A percentile compares a stretch with the other conserved stretches of the same genome.
These are phyloP conservation scores for Diutina pseudorugosa DNA, from an alignment of 1,139 yeast species.

Conservation along the genomic window DNA sequence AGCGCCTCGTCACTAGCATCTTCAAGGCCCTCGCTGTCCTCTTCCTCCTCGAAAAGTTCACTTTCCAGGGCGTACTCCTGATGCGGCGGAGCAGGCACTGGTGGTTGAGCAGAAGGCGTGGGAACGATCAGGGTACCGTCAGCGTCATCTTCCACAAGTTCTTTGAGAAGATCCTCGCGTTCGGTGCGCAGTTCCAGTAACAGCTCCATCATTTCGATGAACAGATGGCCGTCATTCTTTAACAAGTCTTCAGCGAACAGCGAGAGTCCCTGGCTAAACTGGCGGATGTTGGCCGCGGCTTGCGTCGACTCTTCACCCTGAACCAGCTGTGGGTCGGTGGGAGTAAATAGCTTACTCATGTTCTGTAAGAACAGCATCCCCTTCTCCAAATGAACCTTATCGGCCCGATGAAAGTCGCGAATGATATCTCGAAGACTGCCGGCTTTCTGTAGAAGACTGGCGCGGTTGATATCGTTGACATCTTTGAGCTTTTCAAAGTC, in stretches of 20 bases:
- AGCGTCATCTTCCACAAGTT: conserved; percentile 5
- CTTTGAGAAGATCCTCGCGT: conserved; percentile 6
- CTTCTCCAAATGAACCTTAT: conserved; percentile 17
- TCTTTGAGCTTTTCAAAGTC: conserved; percentile 19
- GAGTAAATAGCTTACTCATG: conserved; percentile 11
- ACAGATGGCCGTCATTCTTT: conserved; percentile 61
- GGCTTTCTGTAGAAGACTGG: conserved; percentile 17
- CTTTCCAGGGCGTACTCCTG: conserved; percentile 4
- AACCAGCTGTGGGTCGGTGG: background rate
- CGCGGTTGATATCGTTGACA: conserved; percentile 10
- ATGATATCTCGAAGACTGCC: conserved; percentile 19
- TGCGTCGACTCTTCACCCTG: background rate
- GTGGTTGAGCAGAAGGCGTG: background rate
- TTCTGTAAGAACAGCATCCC: conserved; percentile 18
- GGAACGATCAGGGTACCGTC: background rate
- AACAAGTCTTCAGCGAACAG: conserved; percentile 69
- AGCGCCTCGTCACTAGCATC: conserved; percentile 19
- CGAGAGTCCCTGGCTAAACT: conserved; percentile 10
- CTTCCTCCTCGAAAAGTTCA: conserved; percentile 9
- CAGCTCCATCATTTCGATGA: conserved; percentile 68
- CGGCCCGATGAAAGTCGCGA: conserved; percentile 17
- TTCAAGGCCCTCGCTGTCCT: conserved; percentile 20
- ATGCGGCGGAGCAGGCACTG: conserved; percentile 4
- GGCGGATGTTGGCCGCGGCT: background rate
- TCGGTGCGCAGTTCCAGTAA: conserved; percentile 48